Evolutionary conservation across 202 grass and related monocot genomes (phyloP).

Genomic region (Digitaria exilis): DNA sequence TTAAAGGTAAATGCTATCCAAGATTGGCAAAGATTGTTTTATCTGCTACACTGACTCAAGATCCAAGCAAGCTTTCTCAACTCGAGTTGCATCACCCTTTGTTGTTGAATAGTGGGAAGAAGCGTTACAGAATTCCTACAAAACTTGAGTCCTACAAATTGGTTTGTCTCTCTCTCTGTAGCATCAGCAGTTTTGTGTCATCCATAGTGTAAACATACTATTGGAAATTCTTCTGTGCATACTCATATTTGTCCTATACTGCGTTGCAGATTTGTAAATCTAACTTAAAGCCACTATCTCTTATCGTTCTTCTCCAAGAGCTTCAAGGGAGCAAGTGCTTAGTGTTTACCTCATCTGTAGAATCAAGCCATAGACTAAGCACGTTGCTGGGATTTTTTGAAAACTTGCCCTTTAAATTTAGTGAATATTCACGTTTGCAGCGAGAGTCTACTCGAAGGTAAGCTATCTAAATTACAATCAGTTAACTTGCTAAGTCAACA

Average conservation of each 20-base stretch:
- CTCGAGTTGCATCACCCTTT: constrained; percentile 87
- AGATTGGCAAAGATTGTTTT: constrained; percentile 85
- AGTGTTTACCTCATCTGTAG: constrained; percentile 93
- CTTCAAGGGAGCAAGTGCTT: constrained; percentile 75
- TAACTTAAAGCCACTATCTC: constrained; percentile 79
- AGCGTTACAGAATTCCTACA: constrained; percentile 76
- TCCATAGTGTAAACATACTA: constrained; percentile 8
- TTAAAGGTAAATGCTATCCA: constrained; percentile 87
- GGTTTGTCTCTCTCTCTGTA: constrained; percentile 45
- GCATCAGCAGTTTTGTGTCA: neutral
- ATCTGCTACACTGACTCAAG: constrained; percentile 95
- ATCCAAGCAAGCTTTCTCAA: constrained; percentile 98
- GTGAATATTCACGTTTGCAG: constrained; percentile 92
- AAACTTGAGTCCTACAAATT: constrained; percentile 84
- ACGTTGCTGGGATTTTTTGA: constrained; percentile 78
- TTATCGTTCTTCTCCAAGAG: constrained; percentile 83
- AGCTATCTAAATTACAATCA: constrained; percentile 29
- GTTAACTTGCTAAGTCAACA: constrained; percentile 4
- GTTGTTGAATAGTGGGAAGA: constrained; percentile 88
- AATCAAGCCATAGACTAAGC: constrained; percentile 89
- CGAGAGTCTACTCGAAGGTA: constrained; percentile 88
- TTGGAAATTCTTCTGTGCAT: neutral
- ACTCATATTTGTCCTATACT: constrained; percentile 20
- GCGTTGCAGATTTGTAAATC: constrained; percentile 76
- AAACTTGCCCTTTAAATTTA: constrained; percentile 80